Evolutionary conservation across 2,329 filamentous ascomycete species (phyloP).

Genomic region (Fusarium pseudocircinatum): DNA sequence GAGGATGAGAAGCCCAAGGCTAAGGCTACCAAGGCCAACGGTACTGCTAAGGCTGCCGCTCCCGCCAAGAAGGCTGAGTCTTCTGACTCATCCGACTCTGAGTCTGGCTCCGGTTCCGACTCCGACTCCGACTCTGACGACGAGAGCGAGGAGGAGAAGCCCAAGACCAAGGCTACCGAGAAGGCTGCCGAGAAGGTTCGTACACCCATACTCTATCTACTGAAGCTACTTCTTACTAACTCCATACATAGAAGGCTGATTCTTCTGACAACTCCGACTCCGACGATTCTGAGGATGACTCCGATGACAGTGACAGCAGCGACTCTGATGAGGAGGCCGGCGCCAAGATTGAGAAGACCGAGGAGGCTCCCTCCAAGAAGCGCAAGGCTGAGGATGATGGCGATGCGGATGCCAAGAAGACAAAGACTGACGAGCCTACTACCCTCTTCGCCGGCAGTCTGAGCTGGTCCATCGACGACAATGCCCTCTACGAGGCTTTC

Average conservation of each 20-base stretch:
- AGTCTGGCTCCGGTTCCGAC: conserved; percentile 54
- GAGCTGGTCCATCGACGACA: conserved; percentile 90
- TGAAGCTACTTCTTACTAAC: conserved; percentile 16
- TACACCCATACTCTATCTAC: not conserved
- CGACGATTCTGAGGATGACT: conserved; percentile 50
- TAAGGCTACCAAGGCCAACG: conserved; percentile 45
- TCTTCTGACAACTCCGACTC: conserved; percentile 46
- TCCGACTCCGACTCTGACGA: conserved; percentile 51
- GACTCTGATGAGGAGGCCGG: conserved; percentile 51
- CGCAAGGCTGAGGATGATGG: conserved; percentile 61
- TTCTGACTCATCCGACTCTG: conserved; percentile 43
- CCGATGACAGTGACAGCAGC: conserved; percentile 42
- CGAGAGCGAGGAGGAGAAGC: conserved; percentile 51
- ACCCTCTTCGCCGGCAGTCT: conserved; percentile 93
- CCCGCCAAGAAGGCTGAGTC: conserved; percentile 39
- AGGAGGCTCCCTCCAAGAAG: conserved; percentile 57
- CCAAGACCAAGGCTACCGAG: conserved; percentile 42
- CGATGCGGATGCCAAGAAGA: conserved; percentile 69
- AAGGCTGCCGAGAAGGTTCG: conserved; percentile 50
- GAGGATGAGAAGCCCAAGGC: conserved; percentile 49
- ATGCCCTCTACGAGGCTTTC: conserved; percentile 83
- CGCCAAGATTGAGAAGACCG: conserved; percentile 49
- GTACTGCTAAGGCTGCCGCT: conserved; percentile 38
- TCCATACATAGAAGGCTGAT: conserved; percentile 40
- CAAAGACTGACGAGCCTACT: conserved; percentile 64